Evolutionary conservation across 1,284 basidiomycete species (phyloP), one percentile per base, ranked within the genome.

Genomic region (Malassezia furfur): DNA sequence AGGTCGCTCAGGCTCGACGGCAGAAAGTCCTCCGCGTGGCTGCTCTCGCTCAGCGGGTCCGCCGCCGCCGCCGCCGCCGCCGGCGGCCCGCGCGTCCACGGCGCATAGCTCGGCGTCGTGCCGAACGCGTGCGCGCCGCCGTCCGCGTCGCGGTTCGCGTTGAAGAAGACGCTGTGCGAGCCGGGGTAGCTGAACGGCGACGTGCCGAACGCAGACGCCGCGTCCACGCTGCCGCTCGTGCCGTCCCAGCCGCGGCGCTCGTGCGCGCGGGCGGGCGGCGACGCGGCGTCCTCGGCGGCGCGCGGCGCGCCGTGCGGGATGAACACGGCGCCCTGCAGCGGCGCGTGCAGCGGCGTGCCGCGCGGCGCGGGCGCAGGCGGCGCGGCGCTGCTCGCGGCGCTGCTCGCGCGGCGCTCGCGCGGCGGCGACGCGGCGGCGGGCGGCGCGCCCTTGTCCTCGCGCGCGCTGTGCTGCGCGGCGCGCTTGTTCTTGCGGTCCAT

Each of bases 401-500:
- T 15, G 6, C 2, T 35, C 36, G 46, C 15, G 14, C 3, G 44
- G 30, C 44, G 40, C 30, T 40, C 38, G 22, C 22, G 17, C 38
- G 38, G n/a, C 30, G 12, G 21, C 10, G 40, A 40, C 17, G 22
- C 40, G 6, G 15, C 40, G 30, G 30, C 30, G 30, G 30, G 6
- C 15, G 36, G 3, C 39, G 39, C 39, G 39, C 12, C 10, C 25
- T 40, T 25, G 15, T 37, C 36, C 7, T 15, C 36, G 11, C 14
- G 10, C 14, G 10, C 11, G 36, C 36, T 64, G n/a, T 71, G 79
- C 70, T 96, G 91, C 0, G 90, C 89, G 10, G 88, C 87, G 70
- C 93, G 90, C 81, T 96, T 96, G 78, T 98, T 96, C 80, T 94
- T 93, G 63, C 91, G 80, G 75, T 98, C 93, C 88, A 96, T 94